phyloP scores from a whole-genome alignment of 352 stramenopile species.

The Globisporangium cederbergense region DNA sequence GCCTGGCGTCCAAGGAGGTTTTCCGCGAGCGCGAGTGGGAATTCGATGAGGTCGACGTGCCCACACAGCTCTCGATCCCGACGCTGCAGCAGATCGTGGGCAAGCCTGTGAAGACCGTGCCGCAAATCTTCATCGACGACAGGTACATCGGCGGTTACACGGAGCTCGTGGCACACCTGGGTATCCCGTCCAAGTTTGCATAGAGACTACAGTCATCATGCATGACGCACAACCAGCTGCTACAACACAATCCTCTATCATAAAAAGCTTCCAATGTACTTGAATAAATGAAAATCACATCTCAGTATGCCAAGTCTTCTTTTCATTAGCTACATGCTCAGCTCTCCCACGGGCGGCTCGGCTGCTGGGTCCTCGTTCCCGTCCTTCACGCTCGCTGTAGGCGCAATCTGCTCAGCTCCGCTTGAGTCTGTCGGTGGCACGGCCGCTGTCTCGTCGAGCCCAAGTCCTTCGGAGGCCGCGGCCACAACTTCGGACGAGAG shows the following conservation, averaged over 20 bases:
- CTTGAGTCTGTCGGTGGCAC: not conserved
- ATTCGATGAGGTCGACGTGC: conserved; percentile 69
- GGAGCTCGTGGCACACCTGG: conserved; percentile 61
- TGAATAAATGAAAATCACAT: not conserved
- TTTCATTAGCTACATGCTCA: not conserved
- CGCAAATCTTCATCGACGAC: conserved; percentile 76
- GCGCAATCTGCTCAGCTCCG: not conserved
- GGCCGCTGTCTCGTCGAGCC: not conserved
- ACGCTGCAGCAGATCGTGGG: conserved; percentile 58
- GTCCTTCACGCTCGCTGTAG: not conserved
- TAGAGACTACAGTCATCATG: conserved; percentile 13
- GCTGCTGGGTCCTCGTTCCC: not conserved
- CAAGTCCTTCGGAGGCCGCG: not conserved
- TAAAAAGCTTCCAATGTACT: conserved; percentile 3
- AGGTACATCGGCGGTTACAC: conserved; percentile 80
- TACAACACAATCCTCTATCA: too few species aligned
- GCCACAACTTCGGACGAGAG: not conserved
- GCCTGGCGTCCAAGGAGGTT: conserved; percentile 54
- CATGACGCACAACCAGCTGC: too few species aligned
- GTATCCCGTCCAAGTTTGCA: conserved; percentile 56
- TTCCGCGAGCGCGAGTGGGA: conserved; percentile 51
- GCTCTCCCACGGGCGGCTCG: not conserved
- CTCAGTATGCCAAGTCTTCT: not conserved
- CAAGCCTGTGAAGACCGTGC: conserved; percentile 61
- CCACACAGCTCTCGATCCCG: conserved; percentile 45